Percentiles rank a stretch among this genome's conserved stretches.
Conservation (phyloP, 345 rosid genomes). For the Noccaea caerulescens region DNA sequence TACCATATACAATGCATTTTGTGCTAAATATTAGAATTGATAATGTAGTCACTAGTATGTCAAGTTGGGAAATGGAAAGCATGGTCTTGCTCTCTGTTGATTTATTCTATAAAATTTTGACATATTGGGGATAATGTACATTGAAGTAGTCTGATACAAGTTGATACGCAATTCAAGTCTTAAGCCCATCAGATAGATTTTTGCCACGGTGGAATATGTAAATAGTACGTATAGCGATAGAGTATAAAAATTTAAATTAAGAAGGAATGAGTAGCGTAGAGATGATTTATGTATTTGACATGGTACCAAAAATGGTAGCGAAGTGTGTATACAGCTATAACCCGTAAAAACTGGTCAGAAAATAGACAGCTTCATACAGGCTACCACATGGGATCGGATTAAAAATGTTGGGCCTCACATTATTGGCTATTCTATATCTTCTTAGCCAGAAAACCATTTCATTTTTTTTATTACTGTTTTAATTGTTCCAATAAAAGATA, state of each 20-base stretch:
- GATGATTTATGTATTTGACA: constrained; percentile 20
- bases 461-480: neutral
- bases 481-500: neutral
- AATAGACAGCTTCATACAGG: constrained; percentile 40
- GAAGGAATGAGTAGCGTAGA: constrained; percentile 26
- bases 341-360: constrained; percentile 17
- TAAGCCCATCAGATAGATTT: constrained; percentile 21
- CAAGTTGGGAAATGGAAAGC: constrained; percentile 36
- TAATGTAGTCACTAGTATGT: constrained; percentile 32
- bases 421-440: constrained; percentile 34
- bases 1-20: neutral
- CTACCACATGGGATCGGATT: constrained; percentile 32
- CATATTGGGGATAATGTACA: constrained; percentile 15
- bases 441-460: constrained; percentile 9
- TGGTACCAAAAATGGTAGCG: constrained; percentile 32
- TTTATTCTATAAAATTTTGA: neutral
- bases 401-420: constrained; percentile 19
- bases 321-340: constrained; percentile 30
- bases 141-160: constrained; percentile 32
- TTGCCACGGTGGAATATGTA: constrained; percentile 18
- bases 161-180: constrained; percentile 34
- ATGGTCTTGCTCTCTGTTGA: constrained; percentile 26
- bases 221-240: neutral
- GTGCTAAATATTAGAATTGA: neutral
- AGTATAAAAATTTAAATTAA: neutral